These are phyloP conservation scores for Pyrus hybrid DNA, from an alignment of 331 rosid genomes.

Conservation along the genomic window DNA sequence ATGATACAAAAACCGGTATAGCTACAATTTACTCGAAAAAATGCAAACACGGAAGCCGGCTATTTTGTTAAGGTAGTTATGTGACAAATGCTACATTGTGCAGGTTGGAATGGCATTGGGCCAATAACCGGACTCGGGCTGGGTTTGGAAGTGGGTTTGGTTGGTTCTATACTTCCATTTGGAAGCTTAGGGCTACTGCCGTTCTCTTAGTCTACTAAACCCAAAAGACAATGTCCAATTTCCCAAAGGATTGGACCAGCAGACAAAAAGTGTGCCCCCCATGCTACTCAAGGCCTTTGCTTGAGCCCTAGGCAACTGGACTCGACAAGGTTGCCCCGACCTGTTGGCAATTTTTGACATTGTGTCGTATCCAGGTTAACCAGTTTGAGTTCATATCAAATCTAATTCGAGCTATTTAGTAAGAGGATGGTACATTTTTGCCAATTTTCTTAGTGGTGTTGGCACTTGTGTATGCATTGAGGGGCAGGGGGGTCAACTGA, in stretches of 20 bases:
- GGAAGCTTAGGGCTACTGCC: background rate
- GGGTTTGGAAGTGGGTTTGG: background rate
- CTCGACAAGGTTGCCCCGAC: background rate
- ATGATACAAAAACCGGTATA: no score
- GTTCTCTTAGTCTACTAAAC: background rate
- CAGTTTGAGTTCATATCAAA: background rate
- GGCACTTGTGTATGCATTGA: no score
- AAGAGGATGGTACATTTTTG: no score
- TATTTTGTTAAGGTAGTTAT: background rate
- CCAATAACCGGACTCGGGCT: background rate
- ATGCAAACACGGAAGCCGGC: no score
- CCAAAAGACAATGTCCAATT: no score
- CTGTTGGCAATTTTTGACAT: background rate
- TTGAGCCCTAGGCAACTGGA: background rate
- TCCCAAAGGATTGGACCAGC: background rate
- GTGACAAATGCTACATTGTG: background rate
- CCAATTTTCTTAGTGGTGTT: no score
- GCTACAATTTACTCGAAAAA: no score
- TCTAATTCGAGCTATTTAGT: no score
- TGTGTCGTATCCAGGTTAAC: background rate
- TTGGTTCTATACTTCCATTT: background rate
- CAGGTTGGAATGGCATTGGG: background rate
- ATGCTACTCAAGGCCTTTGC: background rate
- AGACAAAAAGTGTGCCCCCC: background rate
- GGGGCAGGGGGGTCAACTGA: no score